Conservation (phyloP, 1,139 yeast genomes). For the Saccharomyces pastorianus region DNA sequence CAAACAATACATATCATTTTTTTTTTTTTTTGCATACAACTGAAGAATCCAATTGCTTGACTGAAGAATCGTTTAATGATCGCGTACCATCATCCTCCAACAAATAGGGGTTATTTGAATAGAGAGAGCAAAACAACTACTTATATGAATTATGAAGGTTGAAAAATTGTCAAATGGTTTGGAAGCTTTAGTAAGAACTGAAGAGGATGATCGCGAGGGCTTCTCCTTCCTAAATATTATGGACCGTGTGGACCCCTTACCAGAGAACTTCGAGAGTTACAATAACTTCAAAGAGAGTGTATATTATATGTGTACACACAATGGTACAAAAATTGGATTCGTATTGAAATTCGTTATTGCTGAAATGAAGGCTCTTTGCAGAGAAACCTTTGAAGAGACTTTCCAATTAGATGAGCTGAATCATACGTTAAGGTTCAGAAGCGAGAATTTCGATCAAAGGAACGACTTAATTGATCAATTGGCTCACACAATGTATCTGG, state of each 20-base stretch:
- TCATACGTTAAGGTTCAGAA: conserved; percentile 12
- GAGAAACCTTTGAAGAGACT: conserved; percentile 7
- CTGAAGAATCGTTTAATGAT: no score
- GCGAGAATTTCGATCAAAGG: conserved; percentile 16
- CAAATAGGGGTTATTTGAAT: background rate
- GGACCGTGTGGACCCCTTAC: conserved; percentile 26
- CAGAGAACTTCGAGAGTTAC: conserved; percentile 16
- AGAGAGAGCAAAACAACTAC: background rate
- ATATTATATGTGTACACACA: conserved; percentile 20
- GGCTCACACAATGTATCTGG: conserved; percentile 12
- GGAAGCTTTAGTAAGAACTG: conserved; percentile 21
- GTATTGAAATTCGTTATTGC: conserved; percentile 19
- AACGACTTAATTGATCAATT: conserved; percentile 21
- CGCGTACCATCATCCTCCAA: no score
- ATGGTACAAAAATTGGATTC: conserved; percentile 22
- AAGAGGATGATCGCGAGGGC: conserved; percentile 15
- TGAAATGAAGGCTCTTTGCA: conserved; percentile 16
- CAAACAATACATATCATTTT: no score
- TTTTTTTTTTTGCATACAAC: no score
- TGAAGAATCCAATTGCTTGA: no score
- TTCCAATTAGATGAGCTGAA: conserved; percentile 12
- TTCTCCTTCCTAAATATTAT: conserved; percentile 25
- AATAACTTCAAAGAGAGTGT: conserved; percentile 20
- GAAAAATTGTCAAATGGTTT: conserved; percentile 7
- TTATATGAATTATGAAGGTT: conserved; percentile 21